phyloP scores from a whole-genome alignment of 352 stramenopile genomes.

The Stramenopiles sp. region DNA sequence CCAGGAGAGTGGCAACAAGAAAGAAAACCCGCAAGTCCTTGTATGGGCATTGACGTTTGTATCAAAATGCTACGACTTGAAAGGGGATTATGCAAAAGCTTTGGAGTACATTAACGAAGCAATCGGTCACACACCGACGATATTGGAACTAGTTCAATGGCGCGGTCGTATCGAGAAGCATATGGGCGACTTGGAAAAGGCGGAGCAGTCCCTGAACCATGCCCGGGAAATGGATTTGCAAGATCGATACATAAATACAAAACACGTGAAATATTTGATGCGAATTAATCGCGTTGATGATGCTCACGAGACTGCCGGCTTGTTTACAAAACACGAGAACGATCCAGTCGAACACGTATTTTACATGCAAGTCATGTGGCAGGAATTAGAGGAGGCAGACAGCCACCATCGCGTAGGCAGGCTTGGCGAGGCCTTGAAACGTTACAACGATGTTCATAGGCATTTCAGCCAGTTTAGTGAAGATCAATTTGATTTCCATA shows the following conservation, averaged over 20 bases:
- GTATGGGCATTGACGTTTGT: constrained; percentile 77
- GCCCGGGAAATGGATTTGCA: constrained; percentile 78
- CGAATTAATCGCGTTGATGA: constrained; percentile 69
- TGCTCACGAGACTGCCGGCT: constrained; percentile 71
- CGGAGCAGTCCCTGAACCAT: constrained; percentile 68
- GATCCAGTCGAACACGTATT: constrained; percentile 86
- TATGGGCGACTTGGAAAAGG: constrained; percentile 60
- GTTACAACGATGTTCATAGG: constrained; percentile 78
- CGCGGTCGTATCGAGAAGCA: constrained; percentile 81
- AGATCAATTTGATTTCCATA: constrained; percentile 98
- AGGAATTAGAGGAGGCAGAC: constrained; percentile 69
- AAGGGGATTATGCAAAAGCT: constrained; percentile 54
- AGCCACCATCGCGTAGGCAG: constrained; percentile 40
- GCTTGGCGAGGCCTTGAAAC: constrained; percentile 69
- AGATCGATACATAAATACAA: constrained; percentile 97
- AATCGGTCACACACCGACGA: constrained; percentile 64
- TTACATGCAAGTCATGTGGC: constrained; percentile 98
- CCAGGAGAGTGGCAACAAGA: constrained; percentile 18
- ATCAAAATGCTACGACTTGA: constrained; percentile 70
- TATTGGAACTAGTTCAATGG: constrained; percentile 77
- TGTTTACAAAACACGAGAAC: constrained; percentile 85
- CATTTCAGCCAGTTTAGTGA: constrained; percentile 93
- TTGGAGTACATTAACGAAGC: constrained; percentile 71
- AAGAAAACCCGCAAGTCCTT: constrained; percentile 30
- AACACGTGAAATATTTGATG: constrained; percentile 88